Evolutionary conservation across 768 basidiomycete genomes (phyloP).

Genomic region (Lactarius akahatsu): DNA sequence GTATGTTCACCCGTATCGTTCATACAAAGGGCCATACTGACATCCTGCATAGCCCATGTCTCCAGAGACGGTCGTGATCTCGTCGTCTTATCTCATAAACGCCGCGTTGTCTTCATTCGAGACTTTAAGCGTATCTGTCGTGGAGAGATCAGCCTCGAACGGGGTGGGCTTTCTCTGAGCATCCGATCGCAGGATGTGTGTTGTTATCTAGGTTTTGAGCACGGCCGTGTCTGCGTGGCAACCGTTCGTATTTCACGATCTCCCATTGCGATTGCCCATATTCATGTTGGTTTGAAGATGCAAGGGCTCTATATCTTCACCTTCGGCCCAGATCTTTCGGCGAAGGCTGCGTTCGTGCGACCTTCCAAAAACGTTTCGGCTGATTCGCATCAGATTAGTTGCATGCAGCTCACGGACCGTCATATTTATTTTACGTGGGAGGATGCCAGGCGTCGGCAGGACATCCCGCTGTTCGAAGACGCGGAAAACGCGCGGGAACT

Average conservation of each 20-base stretch:
- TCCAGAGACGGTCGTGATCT: constrained; percentile 40
- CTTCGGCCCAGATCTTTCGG: constrained; percentile 2
- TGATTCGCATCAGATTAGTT: not conserved
- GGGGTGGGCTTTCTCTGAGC: not conserved
- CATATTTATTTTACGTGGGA: constrained; percentile 29
- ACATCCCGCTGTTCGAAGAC: constrained; percentile 13
- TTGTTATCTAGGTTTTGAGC: constrained; percentile 25
- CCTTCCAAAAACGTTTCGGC: not conserved
- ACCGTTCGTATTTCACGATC: constrained; percentile 16
- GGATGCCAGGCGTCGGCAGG: not conserved
- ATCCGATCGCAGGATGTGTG: not conserved
- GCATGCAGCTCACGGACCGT: constrained; percentile 27
- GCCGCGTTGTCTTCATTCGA: constrained; percentile 36
- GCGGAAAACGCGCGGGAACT: not conserved
- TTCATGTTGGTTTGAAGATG: not conserved
- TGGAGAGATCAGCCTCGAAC: constrained; percentile 11
- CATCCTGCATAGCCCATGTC: constrained; percentile 36
- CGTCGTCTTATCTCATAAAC: constrained; percentile 32
- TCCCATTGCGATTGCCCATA: not conserved
- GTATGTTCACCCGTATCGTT: constrained; percentile 2
- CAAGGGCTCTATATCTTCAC: constrained; percentile 19
- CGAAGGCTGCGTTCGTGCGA: constrained; percentile 2
- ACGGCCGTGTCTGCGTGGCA: constrained; percentile 26
- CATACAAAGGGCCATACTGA: not conserved
- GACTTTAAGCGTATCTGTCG: constrained; percentile 37